Evolutionary conservation across 176 grass and related monocot genomes (phyloP).

Genomic region (Dactylis glomerata): DNA sequence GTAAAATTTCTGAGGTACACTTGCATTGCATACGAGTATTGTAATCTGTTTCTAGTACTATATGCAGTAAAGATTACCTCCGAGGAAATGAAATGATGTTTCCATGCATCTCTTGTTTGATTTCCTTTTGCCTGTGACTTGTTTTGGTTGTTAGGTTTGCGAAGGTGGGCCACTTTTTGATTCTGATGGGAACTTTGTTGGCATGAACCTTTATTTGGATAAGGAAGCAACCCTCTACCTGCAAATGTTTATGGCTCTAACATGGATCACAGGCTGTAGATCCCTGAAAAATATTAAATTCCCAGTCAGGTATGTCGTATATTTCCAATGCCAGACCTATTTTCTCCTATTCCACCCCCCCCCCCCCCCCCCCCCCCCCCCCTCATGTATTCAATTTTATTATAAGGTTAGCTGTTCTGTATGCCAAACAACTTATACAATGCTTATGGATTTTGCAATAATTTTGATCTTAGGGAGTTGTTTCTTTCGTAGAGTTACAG

Average conservation of each 20-base stretch:
- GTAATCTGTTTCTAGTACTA: background rate
- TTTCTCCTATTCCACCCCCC: too few species aligned
- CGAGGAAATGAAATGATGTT: background rate
- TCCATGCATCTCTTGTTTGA: background rate
- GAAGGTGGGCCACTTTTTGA: constrained; percentile 24
- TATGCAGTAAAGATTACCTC: background rate
- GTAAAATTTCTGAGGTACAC: constrained; percentile 15
- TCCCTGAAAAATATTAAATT: too few species aligned
- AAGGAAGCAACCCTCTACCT: background rate
- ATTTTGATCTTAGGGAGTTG: background rate
- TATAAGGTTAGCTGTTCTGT: background rate
- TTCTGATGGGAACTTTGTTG: background rate
- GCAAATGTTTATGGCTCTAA: too few species aligned
- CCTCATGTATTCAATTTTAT: background rate
- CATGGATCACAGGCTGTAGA: too few species aligned
- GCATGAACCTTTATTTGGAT: background rate
- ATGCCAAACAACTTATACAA: background rate
- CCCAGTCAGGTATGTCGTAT: background rate
- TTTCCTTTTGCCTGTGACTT: background rate
- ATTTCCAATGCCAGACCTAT: background rate
- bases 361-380: background rate
- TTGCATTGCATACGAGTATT: background rate
- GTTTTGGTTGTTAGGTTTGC: background rate
- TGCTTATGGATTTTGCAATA: background rate
- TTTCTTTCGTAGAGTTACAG: background rate